A percentile compares a stretch with the other conserved stretches of the same genome.
Evolutionary conservation across 1,139 yeast genomes (phyloP).

Genomic region (Komagataea norvegica): DNA sequence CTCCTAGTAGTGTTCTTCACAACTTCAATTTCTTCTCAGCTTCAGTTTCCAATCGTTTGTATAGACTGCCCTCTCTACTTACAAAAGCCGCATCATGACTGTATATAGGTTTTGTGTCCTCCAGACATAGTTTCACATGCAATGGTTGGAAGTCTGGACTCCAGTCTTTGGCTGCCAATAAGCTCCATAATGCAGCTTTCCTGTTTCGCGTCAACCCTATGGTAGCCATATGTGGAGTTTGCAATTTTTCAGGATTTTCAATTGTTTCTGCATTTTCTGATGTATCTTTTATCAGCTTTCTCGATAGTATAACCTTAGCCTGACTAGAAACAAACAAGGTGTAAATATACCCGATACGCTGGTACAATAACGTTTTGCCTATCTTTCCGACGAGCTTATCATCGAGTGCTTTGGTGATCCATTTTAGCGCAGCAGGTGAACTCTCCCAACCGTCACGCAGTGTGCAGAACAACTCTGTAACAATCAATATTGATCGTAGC

Average conservation of each 20-base stretch:
- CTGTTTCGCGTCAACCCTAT: conserved; percentile 59
- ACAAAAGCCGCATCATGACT: conserved; percentile 13
- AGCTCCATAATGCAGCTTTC: conserved; percentile 74
- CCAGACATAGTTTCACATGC: conserved; percentile 21
- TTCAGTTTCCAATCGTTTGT: conserved; percentile 14
- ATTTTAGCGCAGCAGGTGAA: conserved; percentile 35
- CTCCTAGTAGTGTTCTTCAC: too few relatives aligned
- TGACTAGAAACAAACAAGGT: conserved; percentile 31
- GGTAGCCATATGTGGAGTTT: conserved; percentile 34
- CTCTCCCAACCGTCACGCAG: conserved; percentile 37
- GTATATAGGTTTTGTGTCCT: conserved; percentile 12
- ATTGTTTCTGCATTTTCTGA: conserved; percentile 8
- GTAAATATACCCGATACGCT: conserved; percentile 44
- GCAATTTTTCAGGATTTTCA: conserved; percentile 36
- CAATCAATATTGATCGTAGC: conserved; percentile 32
- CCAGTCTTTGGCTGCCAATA: conserved; percentile 78
- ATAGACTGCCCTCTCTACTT: conserved; percentile 23
- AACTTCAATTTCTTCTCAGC: neutral
- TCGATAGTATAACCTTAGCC: conserved; percentile 19
- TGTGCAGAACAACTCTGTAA: conserved; percentile 35
- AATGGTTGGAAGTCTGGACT: conserved; percentile 30
- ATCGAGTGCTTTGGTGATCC: conserved; percentile 34
- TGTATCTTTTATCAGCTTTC: conserved; percentile 13
- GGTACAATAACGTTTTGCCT: conserved; percentile 43
- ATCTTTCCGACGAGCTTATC: conserved; percentile 30